phyloP scores from a whole-genome alignment of 768 basidiomycete genomes.

The Boletus pseudopeckii region DNA sequence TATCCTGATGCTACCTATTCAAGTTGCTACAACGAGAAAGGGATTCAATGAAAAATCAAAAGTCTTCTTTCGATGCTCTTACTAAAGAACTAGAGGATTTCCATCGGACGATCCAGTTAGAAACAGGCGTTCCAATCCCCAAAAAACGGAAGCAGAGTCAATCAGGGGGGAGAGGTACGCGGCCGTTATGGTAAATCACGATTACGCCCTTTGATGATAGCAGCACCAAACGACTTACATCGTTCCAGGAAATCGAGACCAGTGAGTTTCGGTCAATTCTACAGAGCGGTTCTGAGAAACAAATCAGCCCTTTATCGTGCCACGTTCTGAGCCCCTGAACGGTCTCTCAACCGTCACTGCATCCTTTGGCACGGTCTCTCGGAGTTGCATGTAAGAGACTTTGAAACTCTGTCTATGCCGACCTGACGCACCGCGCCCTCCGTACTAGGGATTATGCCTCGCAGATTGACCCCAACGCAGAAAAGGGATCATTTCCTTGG shows the following conservation, averaged over 20 bases:
- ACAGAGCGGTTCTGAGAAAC: not conserved
- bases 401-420: not conserved
- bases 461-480: constrained; percentile 4
- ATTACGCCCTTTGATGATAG: not conserved
- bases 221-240: not conserved
- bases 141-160: not conserved
- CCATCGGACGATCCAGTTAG: not conserved
- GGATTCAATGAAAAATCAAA: constrained; percentile 1
- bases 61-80: constrained; percentile 9
- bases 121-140: not conserved
- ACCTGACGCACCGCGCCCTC: not conserved
- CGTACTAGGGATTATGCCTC: constrained; percentile 5
- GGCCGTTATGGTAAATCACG: not conserved
- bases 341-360: constrained; percentile 3
- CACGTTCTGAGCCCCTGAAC: not conserved
- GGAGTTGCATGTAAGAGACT: constrained; percentile 3
- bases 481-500: constrained; percentile 1
- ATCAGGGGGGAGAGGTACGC: not conserved
- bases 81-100: constrained; percentile 10
- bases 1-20: not conserved
- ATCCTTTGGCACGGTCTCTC: constrained; percentile 3
- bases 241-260: constrained; percentile 4
- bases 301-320: not conserved
- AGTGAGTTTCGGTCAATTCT: constrained; percentile 1
- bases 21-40: constrained; percentile 15